Percentiles rank a stretch among this genome's conserved stretches.
Evolutionary conservation across 352 stramenopile species (phyloP).

Genomic region (Pythium biforme): DNA sequence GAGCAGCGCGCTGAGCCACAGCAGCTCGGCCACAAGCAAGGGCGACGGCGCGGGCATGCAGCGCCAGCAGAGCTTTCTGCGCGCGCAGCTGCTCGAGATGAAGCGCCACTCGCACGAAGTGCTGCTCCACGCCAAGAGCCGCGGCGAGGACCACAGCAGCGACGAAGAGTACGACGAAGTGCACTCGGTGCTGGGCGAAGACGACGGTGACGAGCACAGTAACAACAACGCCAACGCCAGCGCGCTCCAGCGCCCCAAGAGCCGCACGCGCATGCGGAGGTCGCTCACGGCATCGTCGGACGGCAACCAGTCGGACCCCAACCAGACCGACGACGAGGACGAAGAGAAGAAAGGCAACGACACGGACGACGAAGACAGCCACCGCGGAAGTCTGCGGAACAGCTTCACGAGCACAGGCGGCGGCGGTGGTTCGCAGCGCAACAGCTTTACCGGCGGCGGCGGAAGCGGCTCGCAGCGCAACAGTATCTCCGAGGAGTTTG

Average conservation of each 20-base stretch:
- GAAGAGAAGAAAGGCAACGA: slow-evolving; percentile 19
- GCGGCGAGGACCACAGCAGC: slow-evolving; percentile 28
- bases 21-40: slow-evolving; percentile 1
- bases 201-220: slow-evolving; percentile 23
- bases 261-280: slow-evolving; percentile 9
- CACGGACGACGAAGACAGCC: slow-evolving; percentile 20
- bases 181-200: slow-evolving; percentile 32
- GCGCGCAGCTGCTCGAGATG: slow-evolving; percentile 72
- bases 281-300: slow-evolving; percentile 13
- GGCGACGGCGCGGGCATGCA: slow-evolving; percentile 38
- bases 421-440: slow-evolving; percentile 13
- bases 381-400: slow-evolving; percentile 9
- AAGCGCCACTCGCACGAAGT: slow-evolving; percentile 68
- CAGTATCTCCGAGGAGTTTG: slow-evolving; percentile 26
- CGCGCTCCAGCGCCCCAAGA: slow-evolving; percentile 12
- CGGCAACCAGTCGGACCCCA: slow-evolving; percentile 11
- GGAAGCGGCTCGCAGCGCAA: slow-evolving; percentile 15
- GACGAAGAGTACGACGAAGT: slow-evolving; percentile 38
- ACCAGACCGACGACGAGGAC: slow-evolving; percentile 20
- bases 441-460: slow-evolving; percentile 15
- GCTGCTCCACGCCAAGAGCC: slow-evolving; percentile 33
- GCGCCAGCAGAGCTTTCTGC: slow-evolving; percentile 66
- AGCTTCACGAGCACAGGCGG: slow-evolving; percentile 10
- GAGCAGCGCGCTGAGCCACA: slow-evolving; percentile 10
- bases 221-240: background rate